A percentile compares a stretch with the other conserved stretches of the same genome.
phyloP scores from a whole-genome alignment of 768 basidiomycete genomes.

The Boletus huronensis region DNA sequence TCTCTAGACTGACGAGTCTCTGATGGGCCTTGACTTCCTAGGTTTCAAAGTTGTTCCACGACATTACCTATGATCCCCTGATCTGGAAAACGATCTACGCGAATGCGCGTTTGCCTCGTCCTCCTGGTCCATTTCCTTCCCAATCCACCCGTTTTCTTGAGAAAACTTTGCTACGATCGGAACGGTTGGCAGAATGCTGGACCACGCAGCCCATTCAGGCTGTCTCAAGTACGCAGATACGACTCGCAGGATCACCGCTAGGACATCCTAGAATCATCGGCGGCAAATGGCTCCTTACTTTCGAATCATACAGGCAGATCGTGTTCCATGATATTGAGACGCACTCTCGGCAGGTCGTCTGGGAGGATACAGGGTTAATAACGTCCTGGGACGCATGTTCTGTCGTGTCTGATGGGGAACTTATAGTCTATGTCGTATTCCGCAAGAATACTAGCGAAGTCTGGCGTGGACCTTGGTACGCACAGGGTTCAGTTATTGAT shows the following conservation, averaged over 20 bases:
- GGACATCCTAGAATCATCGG: constrained; percentile 2
- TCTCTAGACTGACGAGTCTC: background rate
- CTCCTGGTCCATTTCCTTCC: constrained; percentile 6
- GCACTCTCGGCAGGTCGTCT: background rate
- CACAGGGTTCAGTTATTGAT: background rate
- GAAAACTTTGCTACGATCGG: background rate
- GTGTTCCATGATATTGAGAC: constrained; percentile 1
- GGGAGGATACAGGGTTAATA: background rate
- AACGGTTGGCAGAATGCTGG: constrained; percentile 4
- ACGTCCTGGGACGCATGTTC: background rate
- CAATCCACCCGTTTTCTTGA: constrained; percentile 8
- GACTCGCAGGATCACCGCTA: background rate
- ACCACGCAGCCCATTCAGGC: constrained; percentile 4
- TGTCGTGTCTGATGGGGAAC: background rate
- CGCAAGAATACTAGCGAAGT: background rate
- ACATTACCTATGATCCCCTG: background rate
- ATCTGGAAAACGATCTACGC: constrained; percentile 10
- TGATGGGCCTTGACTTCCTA: background rate
- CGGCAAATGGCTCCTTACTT: constrained; percentile 6
- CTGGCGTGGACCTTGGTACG: background rate
- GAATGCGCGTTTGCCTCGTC: background rate
- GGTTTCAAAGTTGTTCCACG: constrained; percentile 5
- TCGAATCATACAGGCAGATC: background rate
- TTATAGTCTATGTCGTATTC: background rate
- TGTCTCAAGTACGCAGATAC: background rate